phyloP scores from a whole-genome alignment of 2,329 filamentous ascomycete species.

The Ramichloridium luteum region DNA sequence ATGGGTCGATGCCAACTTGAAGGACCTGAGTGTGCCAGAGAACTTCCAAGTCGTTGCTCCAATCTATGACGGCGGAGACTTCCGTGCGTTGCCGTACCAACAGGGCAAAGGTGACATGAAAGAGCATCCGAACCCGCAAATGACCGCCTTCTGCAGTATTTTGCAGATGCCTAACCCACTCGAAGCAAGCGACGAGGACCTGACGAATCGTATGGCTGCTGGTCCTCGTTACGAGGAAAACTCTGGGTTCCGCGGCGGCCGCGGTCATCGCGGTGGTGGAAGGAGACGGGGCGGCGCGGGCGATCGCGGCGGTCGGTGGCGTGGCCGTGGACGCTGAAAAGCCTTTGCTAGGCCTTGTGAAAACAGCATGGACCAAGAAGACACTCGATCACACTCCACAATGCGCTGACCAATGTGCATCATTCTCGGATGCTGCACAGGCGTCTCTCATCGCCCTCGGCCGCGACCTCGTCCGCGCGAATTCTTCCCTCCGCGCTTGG shows the following conservation, averaged over 20 bases:
- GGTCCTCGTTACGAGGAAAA: slow-evolving; percentile 41
- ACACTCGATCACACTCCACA: too few species aligned
- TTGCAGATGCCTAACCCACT: slow-evolving; percentile 67
- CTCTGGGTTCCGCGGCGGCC: slow-evolving; percentile 13
- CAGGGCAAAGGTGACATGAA: slow-evolving; percentile 20
- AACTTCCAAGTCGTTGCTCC: slow-evolving; percentile 72
- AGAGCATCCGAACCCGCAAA: slow-evolving; percentile 84
- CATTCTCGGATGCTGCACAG: too few species aligned
- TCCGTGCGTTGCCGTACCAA: slow-evolving; percentile 17
- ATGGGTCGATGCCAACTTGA: slow-evolving; percentile 75
- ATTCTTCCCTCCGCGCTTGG: slow-evolving; percentile 22
- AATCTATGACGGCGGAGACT: slow-evolving; percentile 41
- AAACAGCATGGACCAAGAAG: too few species aligned
- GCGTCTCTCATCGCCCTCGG: slow-evolving; percentile 5
- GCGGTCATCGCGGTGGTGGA: slow-evolving; percentile 14
- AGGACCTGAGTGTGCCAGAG: slow-evolving; percentile 58
- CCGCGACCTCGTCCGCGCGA: slow-evolving; percentile 25
- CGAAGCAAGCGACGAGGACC: slow-evolving; percentile 60
- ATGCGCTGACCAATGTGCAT: too few species aligned
- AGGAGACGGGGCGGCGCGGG: slow-evolving; percentile 15
- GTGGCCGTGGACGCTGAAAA: slow-evolving; percentile 10
- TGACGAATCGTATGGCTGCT: slow-evolving; percentile 42
- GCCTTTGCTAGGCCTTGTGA: too few species aligned
- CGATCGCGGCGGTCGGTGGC: slow-evolving; percentile 14
- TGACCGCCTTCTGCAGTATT: slow-evolving; percentile 65